These are phyloP conservation scores for Septoria petroselini DNA, from an alignment of 2,329 filamentous ascomycete species.

Conservation along the genomic window DNA sequence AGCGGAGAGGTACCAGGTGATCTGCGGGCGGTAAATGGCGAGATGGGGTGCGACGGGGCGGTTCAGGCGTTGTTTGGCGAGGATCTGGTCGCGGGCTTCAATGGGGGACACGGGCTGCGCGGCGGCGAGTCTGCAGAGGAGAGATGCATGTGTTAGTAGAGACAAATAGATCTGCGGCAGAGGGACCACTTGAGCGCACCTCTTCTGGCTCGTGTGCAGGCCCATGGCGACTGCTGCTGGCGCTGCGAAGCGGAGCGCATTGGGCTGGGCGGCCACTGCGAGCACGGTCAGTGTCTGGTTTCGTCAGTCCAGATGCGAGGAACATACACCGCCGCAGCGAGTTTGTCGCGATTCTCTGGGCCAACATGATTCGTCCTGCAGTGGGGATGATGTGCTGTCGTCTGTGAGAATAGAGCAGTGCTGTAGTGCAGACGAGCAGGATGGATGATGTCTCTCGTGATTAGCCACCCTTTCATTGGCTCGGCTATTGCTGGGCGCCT, in stretches of 20 bases:
- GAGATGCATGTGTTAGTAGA: neutral
- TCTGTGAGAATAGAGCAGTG: neutral
- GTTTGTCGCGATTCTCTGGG: slow-evolving; percentile 45
- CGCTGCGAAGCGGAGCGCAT: slow-evolving; percentile 46
- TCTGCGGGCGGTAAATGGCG: slow-evolving; percentile 77
- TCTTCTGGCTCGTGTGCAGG: slow-evolving; percentile 42
- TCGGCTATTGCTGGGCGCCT: neutral
- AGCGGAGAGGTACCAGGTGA: slow-evolving; percentile 76
- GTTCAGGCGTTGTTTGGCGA: slow-evolving; percentile 73
- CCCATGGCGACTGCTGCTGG: slow-evolving; percentile 44
- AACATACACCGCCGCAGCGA: slow-evolving; percentile 39
- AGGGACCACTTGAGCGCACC: slow-evolving; percentile 43
- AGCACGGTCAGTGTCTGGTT: slow-evolving; percentile 21
- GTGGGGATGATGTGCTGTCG: slow-evolving; percentile 4
- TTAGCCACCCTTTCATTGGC: neutral
- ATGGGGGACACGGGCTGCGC: slow-evolving; percentile 49
- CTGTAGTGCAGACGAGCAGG: neutral
- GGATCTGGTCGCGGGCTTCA: slow-evolving; percentile 59
- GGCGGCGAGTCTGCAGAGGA: slow-evolving; percentile 42
- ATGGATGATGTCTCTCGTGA: neutral
- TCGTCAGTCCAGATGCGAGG: neutral
- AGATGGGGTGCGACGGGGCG: slow-evolving; percentile 86
- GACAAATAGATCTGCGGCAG: too few species aligned
- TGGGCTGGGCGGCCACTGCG: slow-evolving; percentile 46
- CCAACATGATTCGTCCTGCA: slow-evolving; percentile 41